A percentile compares a stretch with the other conserved stretches of the same genome.
These are phyloP conservation scores for Sanghuangporus sanghuang DNA, from an alignment of 1,284 basidiomycete genomes.

Conservation along the genomic window DNA sequence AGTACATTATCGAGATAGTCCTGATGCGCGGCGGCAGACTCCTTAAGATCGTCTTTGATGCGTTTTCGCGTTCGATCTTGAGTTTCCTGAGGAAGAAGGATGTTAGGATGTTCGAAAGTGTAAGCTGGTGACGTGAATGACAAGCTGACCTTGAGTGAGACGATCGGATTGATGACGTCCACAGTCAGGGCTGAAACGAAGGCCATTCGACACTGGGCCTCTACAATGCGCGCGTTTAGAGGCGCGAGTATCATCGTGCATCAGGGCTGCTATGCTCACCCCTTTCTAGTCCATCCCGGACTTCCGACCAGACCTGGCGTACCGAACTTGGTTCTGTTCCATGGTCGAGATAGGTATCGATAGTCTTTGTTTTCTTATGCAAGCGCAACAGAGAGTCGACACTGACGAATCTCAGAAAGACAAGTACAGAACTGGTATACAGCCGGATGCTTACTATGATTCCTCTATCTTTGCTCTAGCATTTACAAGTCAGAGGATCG, in stretches of 20 bases:
- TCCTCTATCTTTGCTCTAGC: conserved; percentile 78
- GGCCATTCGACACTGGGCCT: conserved; percentile 77
- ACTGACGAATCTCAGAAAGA: conserved; percentile 34
- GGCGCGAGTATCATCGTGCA: conserved; percentile 2
- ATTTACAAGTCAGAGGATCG: conserved; percentile 18
- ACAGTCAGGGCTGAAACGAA: conserved; percentile 64
- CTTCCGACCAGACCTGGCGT: conserved; percentile 74
- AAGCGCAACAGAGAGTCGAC: conserved; percentile 67
- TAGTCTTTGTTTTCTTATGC: conserved; percentile 62
- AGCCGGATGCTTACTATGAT: conserved; percentile 54
- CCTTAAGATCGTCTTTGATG: conserved; percentile 86
- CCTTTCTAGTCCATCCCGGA: conserved; percentile 78
- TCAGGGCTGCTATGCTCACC: conserved; percentile 36
- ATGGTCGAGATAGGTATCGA: conserved; percentile 64
- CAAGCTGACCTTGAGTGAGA: conserved; percentile 54
- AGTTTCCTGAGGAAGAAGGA: conserved; percentile 50
- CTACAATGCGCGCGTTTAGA: conserved; percentile 33
- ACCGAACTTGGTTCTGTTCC: conserved; percentile 56
- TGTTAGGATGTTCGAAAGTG: conserved; percentile 3
- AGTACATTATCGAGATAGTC: conserved; percentile 74
- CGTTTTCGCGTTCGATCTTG: conserved; percentile 84
- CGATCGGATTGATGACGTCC: conserved; percentile 69
- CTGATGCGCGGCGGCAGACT: conserved; percentile 63
- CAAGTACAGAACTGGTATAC: not conserved
- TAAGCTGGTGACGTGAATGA: not conserved